These are phyloP conservation scores for Comarum palustre DNA, from an alignment of 306 rosid genomes.

Conservation along the genomic window DNA sequence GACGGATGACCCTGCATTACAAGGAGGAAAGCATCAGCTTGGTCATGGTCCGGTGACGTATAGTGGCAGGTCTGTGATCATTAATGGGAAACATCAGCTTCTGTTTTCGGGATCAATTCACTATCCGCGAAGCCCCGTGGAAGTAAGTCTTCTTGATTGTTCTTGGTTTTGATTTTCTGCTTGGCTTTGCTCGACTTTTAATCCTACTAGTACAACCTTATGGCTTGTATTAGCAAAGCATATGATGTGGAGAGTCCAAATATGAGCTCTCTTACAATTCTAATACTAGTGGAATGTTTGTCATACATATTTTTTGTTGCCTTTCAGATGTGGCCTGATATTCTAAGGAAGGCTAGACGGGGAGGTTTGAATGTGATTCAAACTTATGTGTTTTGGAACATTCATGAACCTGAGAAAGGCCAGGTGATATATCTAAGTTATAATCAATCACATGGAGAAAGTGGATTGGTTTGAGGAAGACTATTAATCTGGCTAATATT, in stretches of 20 bases:
- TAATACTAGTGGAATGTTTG: not conserved
- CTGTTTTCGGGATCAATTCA: slow-evolving; percentile 83
- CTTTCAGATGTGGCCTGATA: slow-evolving; percentile 75
- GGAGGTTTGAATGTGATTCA: slow-evolving; percentile 86
- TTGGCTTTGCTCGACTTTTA: not conserved
- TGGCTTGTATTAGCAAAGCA: not conserved
- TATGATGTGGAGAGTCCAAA: not conserved
- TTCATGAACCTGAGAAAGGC: slow-evolving; percentile 73
- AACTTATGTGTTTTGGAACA: slow-evolving; percentile 91
- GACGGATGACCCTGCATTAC: not conserved
- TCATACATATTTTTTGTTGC: not conserved
- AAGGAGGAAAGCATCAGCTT: not conserved
- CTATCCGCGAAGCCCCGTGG: slow-evolving; percentile 74
- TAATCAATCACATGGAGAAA: not conserved
- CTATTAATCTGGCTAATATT: not conserved
- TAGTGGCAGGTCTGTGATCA: slow-evolving; percentile 53
- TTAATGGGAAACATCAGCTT: slow-evolving; percentile 66
- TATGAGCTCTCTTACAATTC: not conserved
- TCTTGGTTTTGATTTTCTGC: not conserved
- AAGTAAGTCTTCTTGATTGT: slow-evolving; percentile 30
- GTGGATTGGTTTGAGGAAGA: not conserved
- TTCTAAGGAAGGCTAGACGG: slow-evolving; percentile 54
- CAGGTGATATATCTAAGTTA: slow-evolving; percentile 33
- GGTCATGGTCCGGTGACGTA: slow-evolving; percentile 39
- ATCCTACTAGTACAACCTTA: not conserved